Evolutionary conservation across 1,284 basidiomycete genomes (phyloP).

Genomic region (Boletus nobilissimus): DNA sequence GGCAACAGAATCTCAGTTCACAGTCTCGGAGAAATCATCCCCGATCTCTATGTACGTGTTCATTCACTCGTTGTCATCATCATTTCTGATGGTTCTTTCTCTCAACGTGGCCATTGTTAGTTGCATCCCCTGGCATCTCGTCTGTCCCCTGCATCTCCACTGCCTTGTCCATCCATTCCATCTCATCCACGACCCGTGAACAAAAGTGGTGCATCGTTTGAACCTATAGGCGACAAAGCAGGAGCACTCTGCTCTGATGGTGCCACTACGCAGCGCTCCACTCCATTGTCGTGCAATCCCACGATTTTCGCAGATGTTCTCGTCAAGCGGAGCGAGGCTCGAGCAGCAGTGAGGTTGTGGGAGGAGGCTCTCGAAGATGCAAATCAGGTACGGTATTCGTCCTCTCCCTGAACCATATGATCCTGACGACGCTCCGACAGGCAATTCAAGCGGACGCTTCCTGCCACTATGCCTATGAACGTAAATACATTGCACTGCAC

Average conservation of each 20-base stretch:
- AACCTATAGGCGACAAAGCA: too few relatives aligned
- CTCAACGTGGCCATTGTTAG: neutral
- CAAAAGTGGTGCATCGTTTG: neutral
- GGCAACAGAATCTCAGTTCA: constrained; percentile 2
- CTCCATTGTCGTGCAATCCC: neutral
- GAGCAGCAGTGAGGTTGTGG: neutral
- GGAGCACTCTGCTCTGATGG: too few relatives aligned
- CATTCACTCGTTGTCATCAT: neutral
- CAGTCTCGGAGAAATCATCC: neutral
- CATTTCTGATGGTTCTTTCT: neutral
- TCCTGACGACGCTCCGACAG: neutral
- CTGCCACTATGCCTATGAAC: constrained; percentile 8
- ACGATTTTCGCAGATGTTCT: neutral
- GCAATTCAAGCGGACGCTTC: neutral
- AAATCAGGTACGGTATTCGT: constrained; percentile 1
- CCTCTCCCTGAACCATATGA: neutral
- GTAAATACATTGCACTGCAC: constrained; percentile 10
- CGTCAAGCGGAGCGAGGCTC: neutral
- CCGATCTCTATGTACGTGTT: neutral
- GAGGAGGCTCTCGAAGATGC: constrained; percentile 12
- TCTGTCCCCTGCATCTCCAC: neutral
- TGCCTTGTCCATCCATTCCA: neutral
- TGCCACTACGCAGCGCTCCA: neutral
- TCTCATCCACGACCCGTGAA: neutral
- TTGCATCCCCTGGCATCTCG: neutral